Conservation (phyloP, 2,329 filamentous ascomycete genomes). For the Chrysoporthe puriensis region DNA sequence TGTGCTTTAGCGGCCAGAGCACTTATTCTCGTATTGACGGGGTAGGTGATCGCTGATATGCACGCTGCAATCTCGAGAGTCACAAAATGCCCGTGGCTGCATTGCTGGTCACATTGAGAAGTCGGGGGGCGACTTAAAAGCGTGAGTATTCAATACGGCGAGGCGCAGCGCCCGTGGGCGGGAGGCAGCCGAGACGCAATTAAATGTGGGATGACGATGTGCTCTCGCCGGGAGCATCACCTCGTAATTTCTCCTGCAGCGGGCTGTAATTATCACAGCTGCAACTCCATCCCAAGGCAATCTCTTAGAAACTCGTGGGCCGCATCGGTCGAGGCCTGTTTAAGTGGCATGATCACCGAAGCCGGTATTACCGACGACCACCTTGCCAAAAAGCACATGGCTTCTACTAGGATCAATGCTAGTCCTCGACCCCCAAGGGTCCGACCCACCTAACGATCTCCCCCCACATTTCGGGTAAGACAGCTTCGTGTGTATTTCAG, state of each 20-base stretch:
- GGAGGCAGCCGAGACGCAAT: slow-evolving; percentile 18
- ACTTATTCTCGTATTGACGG: background rate
- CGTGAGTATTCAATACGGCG: background rate
- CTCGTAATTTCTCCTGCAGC: slow-evolving; percentile 16
- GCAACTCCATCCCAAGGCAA: slow-evolving; percentile 13
- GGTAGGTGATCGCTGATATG: background rate
- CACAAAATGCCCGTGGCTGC: background rate
- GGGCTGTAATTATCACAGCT: slow-evolving; percentile 21
- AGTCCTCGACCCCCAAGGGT: slow-evolving; percentile 17
- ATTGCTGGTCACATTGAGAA: background rate
- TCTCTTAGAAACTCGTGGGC: slow-evolving; percentile 19
- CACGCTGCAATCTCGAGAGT: background rate
- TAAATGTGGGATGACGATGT: slow-evolving; percentile 23
- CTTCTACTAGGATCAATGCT: slow-evolving; percentile 21
- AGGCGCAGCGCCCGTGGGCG: slow-evolving; percentile 4
- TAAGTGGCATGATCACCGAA: slow-evolving; percentile 22
- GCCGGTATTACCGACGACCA: slow-evolving; percentile 27
- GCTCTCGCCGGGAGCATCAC: slow-evolving; percentile 12
- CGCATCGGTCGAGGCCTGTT: slow-evolving; percentile 17
- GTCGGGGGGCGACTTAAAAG: background rate
- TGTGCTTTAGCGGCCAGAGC: background rate
- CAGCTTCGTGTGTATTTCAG: background rate
- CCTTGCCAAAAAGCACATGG: slow-evolving; percentile 26
- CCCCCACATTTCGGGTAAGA: slow-evolving; percentile 19
- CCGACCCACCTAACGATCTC: background rate